A percentile compares a stretch with the other conserved stretches of the same genome.
Conservation (phyloP, 495 filamentous ascomycete species). For the Penicillium coffeae region DNA sequence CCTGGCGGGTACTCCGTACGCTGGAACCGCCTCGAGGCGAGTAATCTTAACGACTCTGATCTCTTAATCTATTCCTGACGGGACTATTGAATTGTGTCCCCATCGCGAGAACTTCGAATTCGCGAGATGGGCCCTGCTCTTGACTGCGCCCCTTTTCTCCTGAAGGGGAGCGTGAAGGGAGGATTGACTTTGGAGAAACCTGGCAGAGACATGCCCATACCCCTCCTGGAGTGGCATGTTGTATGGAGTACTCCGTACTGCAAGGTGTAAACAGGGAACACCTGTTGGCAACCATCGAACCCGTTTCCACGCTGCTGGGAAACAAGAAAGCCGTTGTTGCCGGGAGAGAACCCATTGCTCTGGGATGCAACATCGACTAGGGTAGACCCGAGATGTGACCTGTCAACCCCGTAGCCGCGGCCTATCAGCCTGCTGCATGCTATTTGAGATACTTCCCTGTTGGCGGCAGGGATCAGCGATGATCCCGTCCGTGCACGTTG, state of each 20-base stretch:
- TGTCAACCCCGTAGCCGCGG: slow-evolving; percentile 13
- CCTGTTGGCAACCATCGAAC: too few species aligned
- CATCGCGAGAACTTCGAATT: too few species aligned
- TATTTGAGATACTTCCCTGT: slow-evolving; percentile 44
- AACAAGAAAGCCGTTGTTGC: slow-evolving; percentile 22
- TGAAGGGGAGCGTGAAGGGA: too few species aligned
- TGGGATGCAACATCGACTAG: slow-evolving; percentile 28
- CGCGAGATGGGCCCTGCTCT: too few species aligned
- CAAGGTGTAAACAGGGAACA: too few species aligned
- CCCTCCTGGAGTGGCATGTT: too few species aligned
- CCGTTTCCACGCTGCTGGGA: slow-evolving; percentile 21
- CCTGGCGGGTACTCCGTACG: slow-evolving; percentile 18
- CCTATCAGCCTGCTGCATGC: slow-evolving; percentile 33
- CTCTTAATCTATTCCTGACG: slow-evolving; percentile 22
- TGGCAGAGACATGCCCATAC: too few species aligned
- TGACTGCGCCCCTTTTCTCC: too few species aligned
- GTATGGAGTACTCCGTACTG: too few species aligned
- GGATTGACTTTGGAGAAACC: too few species aligned
- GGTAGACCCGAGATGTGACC: slow-evolving; percentile 19
- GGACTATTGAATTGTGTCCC: not conserved
- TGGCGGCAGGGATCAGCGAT: slow-evolving; percentile 28
- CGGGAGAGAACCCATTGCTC: slow-evolving; percentile 17
- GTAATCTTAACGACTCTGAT: slow-evolving; percentile 6
- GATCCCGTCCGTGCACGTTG: slow-evolving; percentile 25
- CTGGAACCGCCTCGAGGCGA: too few species aligned